Evolutionary conservation across 768 basidiomycete genomes (phyloP).

Genomic region (Pisolithus marmoratus): DNA sequence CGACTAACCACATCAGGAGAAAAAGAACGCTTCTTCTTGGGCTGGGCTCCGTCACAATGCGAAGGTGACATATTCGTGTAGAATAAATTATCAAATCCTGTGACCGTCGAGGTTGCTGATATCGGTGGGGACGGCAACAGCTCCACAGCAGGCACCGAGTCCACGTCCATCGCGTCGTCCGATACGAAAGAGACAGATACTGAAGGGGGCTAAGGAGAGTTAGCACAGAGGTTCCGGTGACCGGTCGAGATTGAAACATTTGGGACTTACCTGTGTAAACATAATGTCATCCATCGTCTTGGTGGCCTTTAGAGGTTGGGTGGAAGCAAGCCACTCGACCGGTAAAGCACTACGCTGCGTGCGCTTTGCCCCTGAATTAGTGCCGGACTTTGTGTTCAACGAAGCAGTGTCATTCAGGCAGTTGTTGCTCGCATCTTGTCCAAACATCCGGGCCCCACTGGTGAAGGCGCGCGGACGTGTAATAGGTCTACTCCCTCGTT

Average conservation of each 20-base stretch:
- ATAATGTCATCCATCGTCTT: slow-evolving; percentile 22
- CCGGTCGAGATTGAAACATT: slow-evolving; percentile 3
- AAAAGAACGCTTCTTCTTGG: slow-evolving; percentile 54
- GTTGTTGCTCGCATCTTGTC: slow-evolving; percentile 66
- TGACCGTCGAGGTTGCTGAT: slow-evolving; percentile 48
- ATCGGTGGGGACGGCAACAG: slow-evolving; percentile 34
- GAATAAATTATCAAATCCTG: slow-evolving; percentile 56
- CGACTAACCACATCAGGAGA: slow-evolving; percentile 44
- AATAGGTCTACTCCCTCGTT: slow-evolving; percentile 24
- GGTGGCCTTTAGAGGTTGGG: slow-evolving; percentile 17
- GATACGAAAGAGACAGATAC: slow-evolving; percentile 39
- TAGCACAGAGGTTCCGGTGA: slow-evolving; percentile 7
- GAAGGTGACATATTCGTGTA: slow-evolving; percentile 48
- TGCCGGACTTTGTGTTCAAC: slow-evolving; percentile 13
- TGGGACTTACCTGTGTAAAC: slow-evolving; percentile 23
- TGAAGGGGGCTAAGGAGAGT: slow-evolving; percentile 26
- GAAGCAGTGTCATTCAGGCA: slow-evolving; percentile 30
- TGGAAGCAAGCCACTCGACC: slow-evolving; percentile 45
- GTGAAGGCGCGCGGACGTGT: slow-evolving; percentile 63
- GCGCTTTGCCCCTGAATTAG: slow-evolving; percentile 43
- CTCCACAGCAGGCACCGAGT: slow-evolving; percentile 41
- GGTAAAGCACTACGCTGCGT: slow-evolving; percentile 63
- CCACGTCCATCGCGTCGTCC: slow-evolving; percentile 78
- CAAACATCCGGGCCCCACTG: slow-evolving; percentile 62
- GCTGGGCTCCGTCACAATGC: slow-evolving; percentile 36